Evolutionary conservation across 768 basidiomycete genomes (phyloP).

Genomic region (Boletus tylopilopsis): DNA sequence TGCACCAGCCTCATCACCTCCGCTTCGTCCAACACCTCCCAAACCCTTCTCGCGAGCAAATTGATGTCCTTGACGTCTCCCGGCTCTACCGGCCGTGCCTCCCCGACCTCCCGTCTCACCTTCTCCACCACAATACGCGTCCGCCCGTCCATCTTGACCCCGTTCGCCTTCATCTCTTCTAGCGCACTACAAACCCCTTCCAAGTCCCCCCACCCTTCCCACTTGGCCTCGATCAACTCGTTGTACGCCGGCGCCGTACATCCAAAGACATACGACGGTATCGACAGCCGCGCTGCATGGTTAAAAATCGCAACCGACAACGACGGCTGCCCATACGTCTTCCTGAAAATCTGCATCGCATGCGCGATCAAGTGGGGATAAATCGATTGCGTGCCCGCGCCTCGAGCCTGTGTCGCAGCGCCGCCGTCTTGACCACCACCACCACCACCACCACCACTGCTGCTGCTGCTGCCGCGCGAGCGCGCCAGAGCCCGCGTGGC

Average conservation of each 20-base stretch:
- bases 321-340: conserved; percentile 74
- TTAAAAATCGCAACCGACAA: conserved; percentile 81
- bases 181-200: conserved; percentile 68
- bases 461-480: not conserved
- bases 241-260: conserved; percentile 88
- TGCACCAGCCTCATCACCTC: conserved; percentile 50
- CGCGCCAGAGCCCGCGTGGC: conserved; percentile 38
- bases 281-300: conserved; percentile 69
- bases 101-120: conserved; percentile 60
- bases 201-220: conserved; percentile 81
- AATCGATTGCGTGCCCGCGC: conserved; percentile 54
- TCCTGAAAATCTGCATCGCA: conserved; percentile 76
- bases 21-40: conserved; percentile 41
- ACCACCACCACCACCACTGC: no score
- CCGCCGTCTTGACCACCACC: no score
- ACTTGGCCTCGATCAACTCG: conserved; percentile 81
- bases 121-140: conserved; percentile 62
- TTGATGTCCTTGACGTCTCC: conserved; percentile 26
- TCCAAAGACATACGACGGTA: conserved; percentile 82
- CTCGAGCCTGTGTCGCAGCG: conserved; percentile 13
- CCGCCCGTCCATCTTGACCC: conserved; percentile 57
- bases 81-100: conserved; percentile 44
- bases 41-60: conserved; percentile 35
- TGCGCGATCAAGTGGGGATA: conserved; percentile 76
- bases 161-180: conserved; percentile 80